Base-by-base conservation (phyloP, 169 alveolate species). In the Plasmodium inui region DNA sequence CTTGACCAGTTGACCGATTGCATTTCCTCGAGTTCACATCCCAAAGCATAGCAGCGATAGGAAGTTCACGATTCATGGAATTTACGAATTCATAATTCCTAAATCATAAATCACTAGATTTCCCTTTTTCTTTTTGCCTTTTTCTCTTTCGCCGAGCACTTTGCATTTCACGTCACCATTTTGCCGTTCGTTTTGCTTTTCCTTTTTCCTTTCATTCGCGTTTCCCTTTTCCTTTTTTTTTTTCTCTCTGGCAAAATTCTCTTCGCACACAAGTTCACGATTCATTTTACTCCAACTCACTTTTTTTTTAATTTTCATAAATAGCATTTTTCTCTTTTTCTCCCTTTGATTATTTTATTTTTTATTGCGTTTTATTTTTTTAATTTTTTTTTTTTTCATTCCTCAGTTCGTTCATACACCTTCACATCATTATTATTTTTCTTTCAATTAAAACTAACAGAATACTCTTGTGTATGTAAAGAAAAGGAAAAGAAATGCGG, bases 201-300 rank as follows among this genome's bases (percentile, higher is more conserved):
- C 76, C 1, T 28, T 67, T 67, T 67, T 8, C 74, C 14, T 61
- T 61, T 61, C 14, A 4, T 26, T 61, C 14, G 26, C 32, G 26
- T 14, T 61, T 19, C 32, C 32, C 32, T 61, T 61, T 61, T 57
- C 28, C 28, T 61, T 67, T 67, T 67, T 67, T 79, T 79, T 41
- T 79, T 30, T 17, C 8, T 39, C 70, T 79, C 44, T 79, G 50
- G 26, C 55, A 34, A 79, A 39, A 14, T 14, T 79, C 55, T 79
- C n/a, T 79, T 44, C 84, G 84, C 84, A 79, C 84, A 79, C 84
- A 79, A 79, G 84, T 34, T 39, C 57, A 39, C 34, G 72, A 79
- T 79, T 8, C 50, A 37, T 79, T 79, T 79, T 41, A 79, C 84
- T 9, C 70, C 84, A 39, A 79, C 44, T 79, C 41, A 78, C 44